phyloP scores from a whole-genome alignment of 2,329 filamentous ascomycete genomes.

The Claviceps digitariae region DNA sequence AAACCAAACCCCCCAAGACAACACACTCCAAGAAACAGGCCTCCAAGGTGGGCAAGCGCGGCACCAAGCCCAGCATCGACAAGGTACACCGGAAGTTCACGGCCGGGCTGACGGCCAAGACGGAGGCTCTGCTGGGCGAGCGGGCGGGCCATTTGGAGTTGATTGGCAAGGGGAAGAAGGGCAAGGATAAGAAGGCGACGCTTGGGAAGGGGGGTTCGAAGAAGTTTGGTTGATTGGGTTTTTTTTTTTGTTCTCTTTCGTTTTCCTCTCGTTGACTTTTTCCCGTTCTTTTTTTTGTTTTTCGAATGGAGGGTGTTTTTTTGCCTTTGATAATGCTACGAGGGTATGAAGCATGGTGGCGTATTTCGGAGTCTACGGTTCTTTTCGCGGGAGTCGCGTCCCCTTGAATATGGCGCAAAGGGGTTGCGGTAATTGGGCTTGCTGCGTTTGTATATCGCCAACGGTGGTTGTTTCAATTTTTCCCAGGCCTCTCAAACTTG shows the following conservation, averaged over 20 bases:
- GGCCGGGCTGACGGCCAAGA: slow-evolving; percentile 38
- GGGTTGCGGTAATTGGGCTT: too few relatives aligned
- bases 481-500: too few relatives aligned
- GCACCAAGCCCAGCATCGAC: slow-evolving; percentile 31
- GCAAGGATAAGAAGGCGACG: slow-evolving; percentile 22
- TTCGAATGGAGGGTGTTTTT: too few relatives aligned
- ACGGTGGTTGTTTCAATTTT: too few relatives aligned
- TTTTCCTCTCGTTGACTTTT: too few relatives aligned
- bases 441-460: too few relatives aligned
- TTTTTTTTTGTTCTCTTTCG: too few relatives aligned
- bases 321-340: too few relatives aligned
- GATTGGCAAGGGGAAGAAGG: slow-evolving; percentile 42
- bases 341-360: too few relatives aligned
- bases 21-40: slow-evolving; percentile 29
- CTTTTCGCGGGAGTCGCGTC: too few relatives aligned
- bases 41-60: slow-evolving; percentile 36
- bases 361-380: too few relatives aligned
- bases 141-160: slow-evolving; percentile 46
- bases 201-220: slow-evolving; percentile 34
- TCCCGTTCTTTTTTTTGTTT: neutral
- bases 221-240: slow-evolving; percentile 37
- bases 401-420: too few relatives aligned
- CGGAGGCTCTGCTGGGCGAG: slow-evolving; percentile 45
- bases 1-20: slow-evolving; percentile 25
- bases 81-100: slow-evolving; percentile 42